These are phyloP conservation scores for Cryptococcus hybrid DNA, from an alignment of 1,284 basidiomycete genomes.

Conservation along the genomic window DNA sequence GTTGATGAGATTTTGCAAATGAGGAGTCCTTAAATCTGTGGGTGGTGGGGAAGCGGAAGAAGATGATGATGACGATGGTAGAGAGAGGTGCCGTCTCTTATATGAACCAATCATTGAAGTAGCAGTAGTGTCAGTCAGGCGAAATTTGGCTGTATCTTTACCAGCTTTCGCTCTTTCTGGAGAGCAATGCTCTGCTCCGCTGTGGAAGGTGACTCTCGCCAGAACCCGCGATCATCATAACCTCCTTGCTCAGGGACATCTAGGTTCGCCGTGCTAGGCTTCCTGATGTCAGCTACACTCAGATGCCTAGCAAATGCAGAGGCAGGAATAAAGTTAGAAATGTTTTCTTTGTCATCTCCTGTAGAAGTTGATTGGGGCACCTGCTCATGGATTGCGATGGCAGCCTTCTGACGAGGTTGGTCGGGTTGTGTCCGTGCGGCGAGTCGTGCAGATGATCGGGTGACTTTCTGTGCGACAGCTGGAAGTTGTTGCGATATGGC, in stretches of 20 bases:
- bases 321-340: background rate
- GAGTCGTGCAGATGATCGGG: background rate
- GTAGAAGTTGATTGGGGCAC: too few relatives aligned
- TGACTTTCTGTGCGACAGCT: background rate
- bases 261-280: background rate
- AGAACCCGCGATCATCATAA: background rate
- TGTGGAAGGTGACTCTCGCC: too few relatives aligned
- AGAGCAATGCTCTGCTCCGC: too few relatives aligned
- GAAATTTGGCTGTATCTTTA: too few relatives aligned
- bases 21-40: conserved; percentile 2
- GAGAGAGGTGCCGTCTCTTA: conserved; percentile 1
- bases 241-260: background rate
- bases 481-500: too few relatives aligned
- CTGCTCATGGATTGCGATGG: too few relatives aligned
- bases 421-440: background rate
- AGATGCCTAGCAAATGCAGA: background rate
- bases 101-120: background rate
- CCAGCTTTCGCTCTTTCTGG: too few relatives aligned
- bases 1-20: background rate
- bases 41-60: background rate
- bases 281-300: background rate
- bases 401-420: too few relatives aligned
- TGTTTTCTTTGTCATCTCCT: too few relatives aligned
- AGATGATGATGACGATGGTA: background rate
- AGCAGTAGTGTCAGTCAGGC: background rate